Evolutionary conservation across 306 rosid species (phyloP), one percentile per base, ranked within the genome.

Genomic region (Castanospermum australe): DNA sequence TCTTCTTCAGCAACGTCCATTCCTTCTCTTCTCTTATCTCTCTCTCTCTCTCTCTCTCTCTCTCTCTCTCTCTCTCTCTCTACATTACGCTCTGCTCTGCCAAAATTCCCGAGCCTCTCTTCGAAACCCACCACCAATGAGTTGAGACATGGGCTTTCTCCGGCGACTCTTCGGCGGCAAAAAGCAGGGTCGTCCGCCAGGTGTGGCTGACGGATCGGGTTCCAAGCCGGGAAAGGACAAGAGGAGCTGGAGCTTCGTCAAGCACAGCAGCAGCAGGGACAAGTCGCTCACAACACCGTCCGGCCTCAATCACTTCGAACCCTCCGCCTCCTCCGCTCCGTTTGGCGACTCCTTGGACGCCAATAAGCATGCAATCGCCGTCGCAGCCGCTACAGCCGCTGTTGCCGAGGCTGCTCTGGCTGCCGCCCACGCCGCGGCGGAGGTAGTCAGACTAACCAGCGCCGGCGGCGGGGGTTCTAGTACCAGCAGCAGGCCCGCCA

Each of bases 341-440:
- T 70, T 54, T 75, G 6, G 82, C 4, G 81, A 79, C 2, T 70
- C 86, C 18, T 57, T 86, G 17, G 96, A 91, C 76, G 81, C 97
- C 18, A 90, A 86, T 71, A 90, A 90, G 68, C 98, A 91, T 76
- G 99, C 99, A 6, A 85, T 95, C 28, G 99, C 98, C 0, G 99
- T 95, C 0, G 98, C 98, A 0, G 94, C 97, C 1, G 98, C 98
- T 4, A 95, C 97, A 2, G 98, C 97, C 0, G 96, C 98, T 5
- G 98, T 92, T 0, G 98, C 99, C 0, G 97, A 95, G 86, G 99
- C 97, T 0, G 97, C 98, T 3, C 92, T 95, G 2, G 94, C 97
- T 0, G 99, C 99, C 0, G 97, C 99, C 1, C 99, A 92, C 22
- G 99, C 99, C 0, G 99, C 99, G 0, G 97, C 97, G 0, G 96